Evolutionary conservation across 2,329 filamentous ascomycete genomes (phyloP).

Genomic region (Neoarthrinium moseri): DNA sequence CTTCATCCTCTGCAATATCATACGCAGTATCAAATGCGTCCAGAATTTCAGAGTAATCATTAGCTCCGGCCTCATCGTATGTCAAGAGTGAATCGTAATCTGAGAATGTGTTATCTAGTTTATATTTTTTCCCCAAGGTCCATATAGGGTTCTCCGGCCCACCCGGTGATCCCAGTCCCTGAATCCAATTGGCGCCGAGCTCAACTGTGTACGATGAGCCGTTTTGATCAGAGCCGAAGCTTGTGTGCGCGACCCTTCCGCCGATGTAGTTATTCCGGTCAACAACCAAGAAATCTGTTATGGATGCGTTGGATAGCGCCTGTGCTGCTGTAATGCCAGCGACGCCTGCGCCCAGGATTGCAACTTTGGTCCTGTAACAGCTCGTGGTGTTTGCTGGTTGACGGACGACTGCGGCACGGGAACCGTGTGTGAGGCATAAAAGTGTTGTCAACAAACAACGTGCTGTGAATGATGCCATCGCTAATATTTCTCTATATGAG

Average conservation of each 20-base stretch:
- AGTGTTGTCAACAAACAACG: no score
- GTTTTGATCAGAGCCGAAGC: constrained; percentile 49
- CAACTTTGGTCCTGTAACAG: constrained; percentile 36
- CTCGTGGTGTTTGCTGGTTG: neutral
- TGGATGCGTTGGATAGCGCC: constrained; percentile 57
- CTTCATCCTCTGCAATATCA: constrained; percentile 43
- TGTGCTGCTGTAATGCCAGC: constrained; percentile 65
- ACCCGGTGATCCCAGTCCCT: constrained; percentile 25
- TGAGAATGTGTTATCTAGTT: constrained; percentile 54
- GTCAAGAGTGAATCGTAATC: constrained; percentile 58
- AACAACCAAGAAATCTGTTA: constrained; percentile 64
- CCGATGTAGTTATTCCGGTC: constrained; percentile 64
- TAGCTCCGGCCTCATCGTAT: constrained; percentile 56
- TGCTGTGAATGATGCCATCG: no score
- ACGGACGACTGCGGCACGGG: no score
- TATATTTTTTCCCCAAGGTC: constrained; percentile 59
- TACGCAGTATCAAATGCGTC: constrained; percentile 49
- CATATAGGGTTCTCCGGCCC: constrained; percentile 60
- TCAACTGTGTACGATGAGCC: constrained; percentile 59
- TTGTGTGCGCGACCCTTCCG: constrained; percentile 55
- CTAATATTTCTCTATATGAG: no score
- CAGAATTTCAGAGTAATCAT: constrained; percentile 49
- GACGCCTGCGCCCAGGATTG: constrained; percentile 55
- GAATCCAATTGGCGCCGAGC: constrained; percentile 65
- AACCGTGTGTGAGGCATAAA: no score